Evolutionary conservation across 768 basidiomycete species (phyloP).

Genomic region (Amanita thiersii): DNA sequence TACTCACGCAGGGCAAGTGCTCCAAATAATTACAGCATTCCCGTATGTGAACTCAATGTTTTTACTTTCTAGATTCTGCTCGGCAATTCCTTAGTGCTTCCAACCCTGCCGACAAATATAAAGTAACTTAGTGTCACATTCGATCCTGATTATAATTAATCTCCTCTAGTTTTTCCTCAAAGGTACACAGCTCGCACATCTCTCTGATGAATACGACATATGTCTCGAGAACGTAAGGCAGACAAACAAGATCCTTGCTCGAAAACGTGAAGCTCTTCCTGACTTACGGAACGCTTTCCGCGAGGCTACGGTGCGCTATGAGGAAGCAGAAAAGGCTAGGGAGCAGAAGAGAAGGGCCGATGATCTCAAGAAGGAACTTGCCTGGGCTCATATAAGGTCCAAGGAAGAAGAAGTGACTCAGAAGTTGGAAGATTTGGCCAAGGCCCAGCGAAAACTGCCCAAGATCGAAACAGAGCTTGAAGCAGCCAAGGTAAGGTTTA

Average conservation of each 20-base stretch:
- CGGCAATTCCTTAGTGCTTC: conserved; percentile 83
- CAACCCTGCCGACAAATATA: conserved; percentile 79
- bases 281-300: conserved; percentile 57
- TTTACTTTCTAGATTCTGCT: conserved; percentile 43
- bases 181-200: conserved; percentile 86
- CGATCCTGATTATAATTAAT: too few relatives aligned
- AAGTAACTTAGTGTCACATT: too few relatives aligned
- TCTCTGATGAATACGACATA: conserved; percentile 78
- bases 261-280: conserved; percentile 72
- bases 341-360: conserved; percentile 62
- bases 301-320: conserved; percentile 50
- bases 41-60: conserved; percentile 5
- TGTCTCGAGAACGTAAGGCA: conserved; percentile 67
- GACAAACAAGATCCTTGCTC: conserved; percentile 54
- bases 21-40: not conserved
- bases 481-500: conserved; percentile 24
- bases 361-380: conserved; percentile 71
- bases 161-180: conserved; percentile 77
- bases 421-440: conserved; percentile 28
- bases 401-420: conserved; percentile 54
- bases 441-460: conserved; percentile 23
- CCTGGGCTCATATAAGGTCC: conserved; percentile 76
- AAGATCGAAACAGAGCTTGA: conserved; percentile 27
- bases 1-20: conserved; percentile 71
- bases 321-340: conserved; percentile 68